Conservation (phyloP, 2,329 filamentous ascomycete species). For the Aspergillus sp. region DNA sequence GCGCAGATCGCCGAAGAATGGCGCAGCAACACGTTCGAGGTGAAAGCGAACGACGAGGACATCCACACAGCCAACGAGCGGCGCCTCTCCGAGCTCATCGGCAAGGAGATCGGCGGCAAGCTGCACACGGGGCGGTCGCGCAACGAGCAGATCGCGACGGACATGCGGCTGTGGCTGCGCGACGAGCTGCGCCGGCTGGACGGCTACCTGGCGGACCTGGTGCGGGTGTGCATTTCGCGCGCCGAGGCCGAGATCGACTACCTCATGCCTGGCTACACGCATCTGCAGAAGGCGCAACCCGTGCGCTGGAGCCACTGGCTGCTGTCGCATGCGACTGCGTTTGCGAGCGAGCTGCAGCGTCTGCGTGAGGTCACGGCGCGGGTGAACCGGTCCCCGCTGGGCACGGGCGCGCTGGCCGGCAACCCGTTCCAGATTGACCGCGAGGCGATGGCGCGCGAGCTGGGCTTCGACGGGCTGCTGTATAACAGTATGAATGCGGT, state of each 20-base stretch:
- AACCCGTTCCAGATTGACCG: conserved; percentile 81
- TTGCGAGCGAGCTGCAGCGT: conserved; percentile 72
- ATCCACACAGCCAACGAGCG: conserved; percentile 72
- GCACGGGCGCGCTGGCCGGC: conserved; percentile 73
- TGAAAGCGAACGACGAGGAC: conserved; percentile 49
- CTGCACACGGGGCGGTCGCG: conserved; percentile 83
- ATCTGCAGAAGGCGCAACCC: conserved; percentile 78
- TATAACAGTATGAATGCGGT: conserved; percentile 77
- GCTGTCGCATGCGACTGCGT: conserved; percentile 69
- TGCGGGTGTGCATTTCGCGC: conserved; percentile 65
- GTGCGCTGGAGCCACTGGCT: conserved; percentile 82
- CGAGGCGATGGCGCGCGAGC: conserved; percentile 72
- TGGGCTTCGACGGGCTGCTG: conserved; percentile 72
- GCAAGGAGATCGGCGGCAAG: conserved; percentile 81
- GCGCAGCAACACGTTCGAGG: conserved; percentile 36
- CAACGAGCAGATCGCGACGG: conserved; percentile 86
- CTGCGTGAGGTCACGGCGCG: conserved; percentile 68
- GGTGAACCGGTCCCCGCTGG: conserved; percentile 71
- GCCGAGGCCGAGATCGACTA: conserved; percentile 73
- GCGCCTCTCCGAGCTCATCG: conserved; percentile 77
- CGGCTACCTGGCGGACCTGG: conserved; percentile 62
- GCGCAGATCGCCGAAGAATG: conserved; percentile 50
- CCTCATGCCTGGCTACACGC: conserved; percentile 86
- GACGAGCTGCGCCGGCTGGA: conserved; percentile 72
- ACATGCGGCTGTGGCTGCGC: conserved; percentile 86